Conservation (phyloP, 192 early-diverging fungal genomes). For the Coemansia sp. region DNA sequence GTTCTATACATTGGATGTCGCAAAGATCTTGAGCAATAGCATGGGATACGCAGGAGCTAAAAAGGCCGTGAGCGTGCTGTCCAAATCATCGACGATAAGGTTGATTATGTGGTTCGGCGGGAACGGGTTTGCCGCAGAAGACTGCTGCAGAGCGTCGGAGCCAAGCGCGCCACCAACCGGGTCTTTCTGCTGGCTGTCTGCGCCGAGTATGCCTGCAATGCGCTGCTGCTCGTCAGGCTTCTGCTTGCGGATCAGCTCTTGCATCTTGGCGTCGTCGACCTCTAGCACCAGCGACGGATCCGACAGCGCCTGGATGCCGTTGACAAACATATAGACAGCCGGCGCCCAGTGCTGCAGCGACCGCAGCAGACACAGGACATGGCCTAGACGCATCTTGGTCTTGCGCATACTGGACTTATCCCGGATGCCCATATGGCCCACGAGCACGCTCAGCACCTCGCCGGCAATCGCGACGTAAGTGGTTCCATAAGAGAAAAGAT, state of each 20-base stretch:
- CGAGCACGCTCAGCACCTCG: constrained; percentile 44
- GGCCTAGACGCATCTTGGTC: constrained; percentile 38
- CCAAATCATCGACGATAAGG: constrained; percentile 41
- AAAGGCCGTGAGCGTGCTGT: constrained; percentile 36
- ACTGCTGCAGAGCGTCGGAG: background rate
- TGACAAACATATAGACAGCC: constrained; percentile 45
- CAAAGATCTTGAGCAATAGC: constrained; percentile 50
- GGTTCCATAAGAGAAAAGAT: constrained; percentile 46
- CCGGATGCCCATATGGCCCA: constrained; percentile 33
- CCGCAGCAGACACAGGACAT: constrained; percentile 38
- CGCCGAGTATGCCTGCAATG: constrained; percentile 5
- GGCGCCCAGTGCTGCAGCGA: constrained; percentile 51
- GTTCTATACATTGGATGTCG: constrained; percentile 11
- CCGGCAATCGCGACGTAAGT: constrained; percentile 44
- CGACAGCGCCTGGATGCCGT: constrained; percentile 40
- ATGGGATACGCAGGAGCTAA: constrained; percentile 49
- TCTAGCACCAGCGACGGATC: constrained; percentile 39
- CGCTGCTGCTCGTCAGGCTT: constrained; percentile 12
- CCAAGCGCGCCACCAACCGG: background rate
- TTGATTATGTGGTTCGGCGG: constrained; percentile 46
- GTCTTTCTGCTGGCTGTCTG: background rate
- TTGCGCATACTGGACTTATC: constrained; percentile 33
- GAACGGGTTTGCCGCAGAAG: constrained; percentile 39
- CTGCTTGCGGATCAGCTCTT: background rate
- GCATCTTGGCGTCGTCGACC: constrained; percentile 7